phyloP scores from a whole-genome alignment of 768 basidiomycete species.

The Austroboletus eburneus region DNA sequence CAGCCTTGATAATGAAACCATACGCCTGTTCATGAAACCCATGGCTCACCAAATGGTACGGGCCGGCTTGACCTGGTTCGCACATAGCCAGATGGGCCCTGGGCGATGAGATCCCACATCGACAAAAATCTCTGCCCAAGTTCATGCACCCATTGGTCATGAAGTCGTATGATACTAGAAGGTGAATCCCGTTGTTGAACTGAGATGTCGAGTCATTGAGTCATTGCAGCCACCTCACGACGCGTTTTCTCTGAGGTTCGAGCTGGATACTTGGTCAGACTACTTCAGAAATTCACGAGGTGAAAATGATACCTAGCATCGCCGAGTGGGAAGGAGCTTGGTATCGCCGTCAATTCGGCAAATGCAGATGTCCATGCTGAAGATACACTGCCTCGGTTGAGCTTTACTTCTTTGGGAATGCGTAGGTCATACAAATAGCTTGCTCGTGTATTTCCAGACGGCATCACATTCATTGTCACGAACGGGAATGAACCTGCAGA shows the following conservation, averaged over 20 bases:
- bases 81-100: no score
- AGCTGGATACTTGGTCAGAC: neutral
- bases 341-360: neutral
- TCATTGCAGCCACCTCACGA: neutral
- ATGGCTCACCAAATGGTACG: conserved; percentile 1
- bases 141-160: no score
- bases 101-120: no score
- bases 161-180: neutral
- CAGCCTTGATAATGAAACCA: conserved; percentile 10
- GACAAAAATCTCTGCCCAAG: no score
- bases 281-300: neutral
- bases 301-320: neutral
- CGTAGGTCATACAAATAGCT: neutral
- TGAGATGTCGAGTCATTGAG: neutral
- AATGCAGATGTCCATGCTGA: conserved; percentile 1
- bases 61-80: conserved; percentile 7
- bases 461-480: neutral
- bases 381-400: conserved; percentile 10
- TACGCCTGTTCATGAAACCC: conserved; percentile 4
- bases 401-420: conserved; percentile 3
- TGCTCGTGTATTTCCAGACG: neutral
- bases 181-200: neutral
- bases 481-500: neutral
- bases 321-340: no score
- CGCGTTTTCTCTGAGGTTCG: neutral